Evolutionary conservation across 257 asterid species (phyloP).

Genomic region (Solanum raphanifolium): DNA sequence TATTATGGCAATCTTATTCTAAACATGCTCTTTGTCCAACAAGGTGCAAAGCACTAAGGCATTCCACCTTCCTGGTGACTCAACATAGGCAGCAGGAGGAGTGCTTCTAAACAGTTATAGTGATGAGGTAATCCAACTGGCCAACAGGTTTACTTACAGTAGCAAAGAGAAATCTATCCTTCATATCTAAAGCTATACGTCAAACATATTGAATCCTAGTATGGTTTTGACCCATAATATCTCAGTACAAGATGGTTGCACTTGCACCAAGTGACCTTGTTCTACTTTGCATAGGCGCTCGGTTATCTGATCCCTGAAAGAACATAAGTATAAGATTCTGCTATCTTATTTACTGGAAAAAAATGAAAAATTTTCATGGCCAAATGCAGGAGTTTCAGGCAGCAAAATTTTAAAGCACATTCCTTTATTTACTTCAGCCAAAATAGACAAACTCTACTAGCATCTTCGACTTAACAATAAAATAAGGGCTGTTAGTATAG

Average conservation of each 20-base stretch:
- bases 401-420: neutral
- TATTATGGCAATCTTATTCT: neutral
- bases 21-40: neutral
- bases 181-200: neutral
- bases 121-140: neutral
- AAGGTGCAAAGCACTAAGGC: neutral
- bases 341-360: neutral
- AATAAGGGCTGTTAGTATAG: neutral
- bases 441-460: neutral
- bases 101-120: neutral
- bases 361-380: neutral
- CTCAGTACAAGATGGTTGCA: neutral
- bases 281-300: neutral
- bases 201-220: neutral
- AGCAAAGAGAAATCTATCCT: neutral
- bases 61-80: neutral
- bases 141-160: neutral
- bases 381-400: neutral
- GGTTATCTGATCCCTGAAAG: neutral
- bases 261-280: neutral
- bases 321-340: neutral
- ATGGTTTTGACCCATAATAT: neutral
- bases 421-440: neutral
- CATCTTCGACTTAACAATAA: neutral
- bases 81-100: neutral